These are phyloP conservation scores for Mortierella sp. DNA, from an alignment of 371 early-diverging fungal species.

Conservation along the genomic window DNA sequence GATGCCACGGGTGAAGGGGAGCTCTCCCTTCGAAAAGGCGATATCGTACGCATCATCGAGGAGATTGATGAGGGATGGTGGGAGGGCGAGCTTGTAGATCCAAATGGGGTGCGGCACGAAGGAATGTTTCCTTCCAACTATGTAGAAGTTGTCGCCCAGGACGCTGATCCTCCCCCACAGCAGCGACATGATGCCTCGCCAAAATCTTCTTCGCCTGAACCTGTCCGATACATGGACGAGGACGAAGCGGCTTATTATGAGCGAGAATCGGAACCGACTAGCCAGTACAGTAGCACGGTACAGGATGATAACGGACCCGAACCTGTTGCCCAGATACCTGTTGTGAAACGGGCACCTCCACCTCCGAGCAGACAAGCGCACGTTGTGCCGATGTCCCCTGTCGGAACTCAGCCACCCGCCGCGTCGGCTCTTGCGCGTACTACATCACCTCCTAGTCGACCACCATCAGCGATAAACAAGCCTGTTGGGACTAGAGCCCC, in stretches of 20 bases:
- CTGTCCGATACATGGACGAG: conserved; percentile 10
- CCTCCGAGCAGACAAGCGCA: conserved; percentile 4
- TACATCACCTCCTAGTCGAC: conserved; percentile 24
- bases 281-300: conserved; percentile 9
- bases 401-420: background rate
- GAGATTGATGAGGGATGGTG: conserved; percentile 89
- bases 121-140: conserved; percentile 89
- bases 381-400: too few relatives aligned
- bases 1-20: conserved; percentile 73
- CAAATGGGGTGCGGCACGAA: conserved; percentile 39
- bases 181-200: background rate
- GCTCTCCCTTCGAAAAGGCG: conserved; percentile 71
- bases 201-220: conserved; percentile 7
- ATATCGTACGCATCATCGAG: conserved; percentile 76
- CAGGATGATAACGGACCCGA: conserved; percentile 3
- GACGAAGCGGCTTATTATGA: conserved; percentile 29
- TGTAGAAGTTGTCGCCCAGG: conserved; percentile 58
- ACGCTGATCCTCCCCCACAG: background rate
- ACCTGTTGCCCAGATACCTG: background rate
- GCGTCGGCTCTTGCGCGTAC: conserved; percentile 2
- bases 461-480: conserved; percentile 14
- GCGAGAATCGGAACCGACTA: conserved; percentile 15
- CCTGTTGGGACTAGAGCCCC: conserved; percentile 19
- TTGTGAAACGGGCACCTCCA: conserved; percentile 6
- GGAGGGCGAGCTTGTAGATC: conserved; percentile 74